phyloP scores from a whole-genome alignment of 2,329 filamentous ascomycete species.

The Myriosclerotinia duriaeana region DNA sequence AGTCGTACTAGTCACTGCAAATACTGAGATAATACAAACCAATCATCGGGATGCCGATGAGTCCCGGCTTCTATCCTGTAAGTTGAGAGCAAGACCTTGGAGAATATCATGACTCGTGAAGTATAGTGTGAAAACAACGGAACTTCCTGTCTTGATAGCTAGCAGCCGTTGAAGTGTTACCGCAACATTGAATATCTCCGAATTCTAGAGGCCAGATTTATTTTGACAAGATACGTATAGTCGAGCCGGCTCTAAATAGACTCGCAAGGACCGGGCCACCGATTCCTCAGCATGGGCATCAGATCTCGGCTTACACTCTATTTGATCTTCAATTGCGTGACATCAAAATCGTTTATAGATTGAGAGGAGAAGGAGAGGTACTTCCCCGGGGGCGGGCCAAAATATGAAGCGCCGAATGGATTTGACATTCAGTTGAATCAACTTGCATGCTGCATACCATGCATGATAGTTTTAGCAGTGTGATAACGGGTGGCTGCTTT shows the following conservation, averaged over 20 bases:
- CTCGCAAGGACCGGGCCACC: neutral
- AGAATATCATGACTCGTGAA: neutral
- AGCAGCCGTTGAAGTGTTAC: neutral
- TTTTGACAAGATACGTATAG: slow-evolving; percentile 4
- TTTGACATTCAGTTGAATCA: neutral
- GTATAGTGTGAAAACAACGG: neutral
- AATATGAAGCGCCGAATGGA: slow-evolving; percentile 6
- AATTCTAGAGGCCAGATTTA: neutral
- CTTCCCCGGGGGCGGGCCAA: slow-evolving; percentile 12
- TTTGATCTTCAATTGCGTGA: slow-evolving; percentile 3
- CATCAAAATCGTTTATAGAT: neutral
- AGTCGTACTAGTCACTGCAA: slow-evolving; percentile 1
- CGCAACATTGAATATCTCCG: neutral
- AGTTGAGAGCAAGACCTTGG: neutral
- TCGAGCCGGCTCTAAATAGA: neutral
- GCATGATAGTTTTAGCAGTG: neutral
- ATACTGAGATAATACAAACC: neutral
- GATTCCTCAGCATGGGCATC: neutral
- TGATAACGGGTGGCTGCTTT: slow-evolving; percentile 20
- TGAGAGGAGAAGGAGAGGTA: neutral
- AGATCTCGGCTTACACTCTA: slow-evolving; percentile 10
- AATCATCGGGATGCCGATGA: slow-evolving; percentile 14
- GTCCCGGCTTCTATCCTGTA: neutral
- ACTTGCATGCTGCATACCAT: slow-evolving; percentile 1
- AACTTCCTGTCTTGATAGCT: neutral